These are phyloP conservation scores for Cryptococcus floricola DNA, from an alignment of 1,284 basidiomycete species.

Conservation along the genomic window DNA sequence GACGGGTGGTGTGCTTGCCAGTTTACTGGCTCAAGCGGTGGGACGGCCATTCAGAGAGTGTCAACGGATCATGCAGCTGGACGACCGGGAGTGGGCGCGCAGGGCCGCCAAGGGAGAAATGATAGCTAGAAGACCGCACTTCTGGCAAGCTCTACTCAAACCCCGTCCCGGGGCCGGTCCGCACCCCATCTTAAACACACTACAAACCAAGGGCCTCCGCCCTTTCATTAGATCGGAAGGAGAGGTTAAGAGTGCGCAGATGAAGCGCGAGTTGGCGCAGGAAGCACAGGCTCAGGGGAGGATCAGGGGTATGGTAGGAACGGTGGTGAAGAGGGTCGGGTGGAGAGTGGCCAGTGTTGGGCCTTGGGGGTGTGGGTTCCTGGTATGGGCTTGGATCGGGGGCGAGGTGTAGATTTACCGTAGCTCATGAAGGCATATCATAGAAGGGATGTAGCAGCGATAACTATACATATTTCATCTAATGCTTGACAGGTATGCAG, in stretches of 20 bases:
- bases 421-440: too few relatives aligned
- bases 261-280: slow-evolving; percentile 3
- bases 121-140: too few relatives aligned
- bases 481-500: too few relatives aligned
- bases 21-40: slow-evolving; percentile 36
- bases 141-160: too few relatives aligned
- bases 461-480: too few relatives aligned
- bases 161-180: not conserved
- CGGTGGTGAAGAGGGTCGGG: slow-evolving; percentile 26
- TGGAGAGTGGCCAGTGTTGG: slow-evolving; percentile 46
- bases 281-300: not conserved
- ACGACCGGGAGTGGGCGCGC: not conserved
- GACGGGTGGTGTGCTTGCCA: slow-evolving; percentile 41
- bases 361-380: slow-evolving; percentile 48
- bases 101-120: too few relatives aligned
- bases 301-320: slow-evolving; percentile 2
- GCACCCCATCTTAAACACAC: slow-evolving; percentile 20
- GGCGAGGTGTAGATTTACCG: slow-evolving; percentile 35
- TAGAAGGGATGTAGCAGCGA: too few relatives aligned
- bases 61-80: slow-evolving; percentile 24
- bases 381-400: slow-evolving; percentile 48
- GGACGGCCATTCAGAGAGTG: slow-evolving; percentile 43
- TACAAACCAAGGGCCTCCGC: slow-evolving; percentile 21
- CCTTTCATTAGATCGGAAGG: slow-evolving; percentile 30
- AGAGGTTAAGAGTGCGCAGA: not conserved